These are phyloP conservation scores for Lagerstroemia fauriei DNA, from an alignment of 441 rosid species.

Conservation along the genomic window DNA sequence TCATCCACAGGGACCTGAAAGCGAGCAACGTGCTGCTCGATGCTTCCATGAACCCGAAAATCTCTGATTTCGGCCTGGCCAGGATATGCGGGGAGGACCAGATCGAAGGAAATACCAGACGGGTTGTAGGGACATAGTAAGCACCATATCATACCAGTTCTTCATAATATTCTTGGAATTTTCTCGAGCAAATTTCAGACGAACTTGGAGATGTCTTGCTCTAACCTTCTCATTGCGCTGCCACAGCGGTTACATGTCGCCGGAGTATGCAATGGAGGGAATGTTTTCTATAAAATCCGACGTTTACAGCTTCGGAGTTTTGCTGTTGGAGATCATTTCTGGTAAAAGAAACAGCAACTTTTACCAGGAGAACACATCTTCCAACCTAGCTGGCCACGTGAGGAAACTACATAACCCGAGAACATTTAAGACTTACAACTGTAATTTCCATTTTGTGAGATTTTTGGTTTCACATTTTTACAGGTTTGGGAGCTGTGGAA, in stretches of 20 bases:
- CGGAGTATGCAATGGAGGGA: slow-evolving; percentile 78
- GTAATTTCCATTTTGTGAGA: too few species aligned
- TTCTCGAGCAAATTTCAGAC: not conserved
- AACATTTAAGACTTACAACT: too few species aligned
- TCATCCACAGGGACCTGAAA: slow-evolving; percentile 73
- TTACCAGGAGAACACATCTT: slow-evolving; percentile 41
- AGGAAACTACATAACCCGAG: slow-evolving; percentile 18
- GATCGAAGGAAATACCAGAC: slow-evolving; percentile 53
- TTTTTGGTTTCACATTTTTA: not conserved
- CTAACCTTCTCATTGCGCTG: not conserved
- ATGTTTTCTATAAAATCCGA: slow-evolving; percentile 66
- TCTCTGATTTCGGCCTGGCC: slow-evolving; percentile 82
- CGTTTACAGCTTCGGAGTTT: slow-evolving; percentile 70
- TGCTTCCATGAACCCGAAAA: slow-evolving; percentile 61
- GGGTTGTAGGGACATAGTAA: slow-evolving; percentile 85
- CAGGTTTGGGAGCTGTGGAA: slow-evolving; percentile 79
- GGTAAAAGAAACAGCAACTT: slow-evolving; percentile 74
- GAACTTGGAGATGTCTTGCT: not conserved
- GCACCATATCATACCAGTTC: slow-evolving; percentile 14
- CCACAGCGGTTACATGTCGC: slow-evolving; percentile 78
- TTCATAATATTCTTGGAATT: not conserved
- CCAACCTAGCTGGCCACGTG: slow-evolving; percentile 67
- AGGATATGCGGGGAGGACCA: slow-evolving; percentile 71
- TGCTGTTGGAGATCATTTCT: slow-evolving; percentile 63
- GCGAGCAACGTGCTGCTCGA: slow-evolving; percentile 74